A percentile compares a stretch with the other conserved stretches of the same genome.
Conservation (phyloP, 495 filamentous ascomycete genomes). For the Chaetomidium leptoderma region DNA sequence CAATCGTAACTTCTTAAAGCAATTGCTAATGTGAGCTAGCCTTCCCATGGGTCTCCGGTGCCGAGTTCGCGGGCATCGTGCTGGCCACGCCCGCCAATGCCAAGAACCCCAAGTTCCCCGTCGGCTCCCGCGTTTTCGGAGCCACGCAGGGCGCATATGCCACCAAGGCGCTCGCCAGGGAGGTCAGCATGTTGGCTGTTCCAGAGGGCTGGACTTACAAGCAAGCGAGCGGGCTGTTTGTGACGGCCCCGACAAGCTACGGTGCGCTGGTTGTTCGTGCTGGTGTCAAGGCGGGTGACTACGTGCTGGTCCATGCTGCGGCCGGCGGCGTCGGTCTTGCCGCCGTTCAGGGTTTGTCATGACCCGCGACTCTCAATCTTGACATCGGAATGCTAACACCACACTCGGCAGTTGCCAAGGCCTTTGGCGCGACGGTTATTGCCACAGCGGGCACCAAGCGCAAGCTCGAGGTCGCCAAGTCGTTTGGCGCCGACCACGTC, state of each 20-base stretch:
- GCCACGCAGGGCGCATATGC: slow-evolving; percentile 84
- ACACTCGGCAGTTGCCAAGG: slow-evolving; percentile 70
- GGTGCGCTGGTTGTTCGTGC: slow-evolving; percentile 77
- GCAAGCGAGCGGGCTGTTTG: slow-evolving; percentile 83
- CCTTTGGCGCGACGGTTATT: slow-evolving; percentile 81
- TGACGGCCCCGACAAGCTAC: slow-evolving; percentile 88
- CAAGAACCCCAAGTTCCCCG: slow-evolving; percentile 50
- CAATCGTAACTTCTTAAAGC: not conserved
- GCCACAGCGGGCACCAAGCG: slow-evolving; percentile 75
- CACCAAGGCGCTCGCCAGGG: slow-evolving; percentile 62
- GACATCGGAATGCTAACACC: slow-evolving; percentile 13
- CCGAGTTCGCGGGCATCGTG: slow-evolving; percentile 80
- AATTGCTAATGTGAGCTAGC: slow-evolving; percentile 27
- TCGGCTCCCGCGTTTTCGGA: slow-evolving; percentile 82
- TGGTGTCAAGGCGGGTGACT: slow-evolving; percentile 71
- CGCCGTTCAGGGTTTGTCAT: slow-evolving; percentile 64
- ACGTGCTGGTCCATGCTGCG: slow-evolving; percentile 86
- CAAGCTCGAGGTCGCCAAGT: slow-evolving; percentile 72
- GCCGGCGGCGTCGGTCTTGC: slow-evolving; percentile 89
- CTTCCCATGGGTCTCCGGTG: slow-evolving; percentile 82
- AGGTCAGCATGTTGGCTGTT: slow-evolving; percentile 64
- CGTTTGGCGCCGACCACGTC: slow-evolving; percentile 79
- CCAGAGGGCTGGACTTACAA: slow-evolving; percentile 76
- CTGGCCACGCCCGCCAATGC: slow-evolving; percentile 55
- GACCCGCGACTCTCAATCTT: not conserved